Conservation (phyloP, 768 basidiomycete species). For the Termitomyces sp. region DNA sequence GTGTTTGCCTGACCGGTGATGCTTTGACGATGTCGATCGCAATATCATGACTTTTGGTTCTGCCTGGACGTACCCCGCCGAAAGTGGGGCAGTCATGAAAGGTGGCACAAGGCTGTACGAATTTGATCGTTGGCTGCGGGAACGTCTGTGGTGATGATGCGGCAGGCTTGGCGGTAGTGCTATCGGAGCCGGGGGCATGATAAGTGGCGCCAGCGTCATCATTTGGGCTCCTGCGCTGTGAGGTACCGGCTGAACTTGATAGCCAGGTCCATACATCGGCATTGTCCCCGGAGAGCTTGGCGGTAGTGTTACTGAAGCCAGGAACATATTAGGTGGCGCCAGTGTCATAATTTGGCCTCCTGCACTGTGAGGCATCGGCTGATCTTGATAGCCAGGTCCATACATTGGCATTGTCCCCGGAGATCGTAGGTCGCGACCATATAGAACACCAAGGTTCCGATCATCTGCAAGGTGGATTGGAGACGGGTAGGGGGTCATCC, state of each 20-base stretch:
- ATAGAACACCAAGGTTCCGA: constrained; percentile 3
- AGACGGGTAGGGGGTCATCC: constrained; percentile 6
- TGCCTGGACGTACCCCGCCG: background rate
- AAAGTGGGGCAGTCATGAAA: background rate
- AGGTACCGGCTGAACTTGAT: background rate
- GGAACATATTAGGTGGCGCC: too few relatives aligned
- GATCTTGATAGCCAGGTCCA: constrained; percentile 1
- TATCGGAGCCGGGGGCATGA: constrained; percentile 1
- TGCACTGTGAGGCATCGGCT: background rate
- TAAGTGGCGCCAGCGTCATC: constrained; percentile 2
- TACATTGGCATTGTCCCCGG: constrained; percentile 13
- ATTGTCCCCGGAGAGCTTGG: constrained; percentile 13
- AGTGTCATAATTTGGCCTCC: constrained; percentile 8
- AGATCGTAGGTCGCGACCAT: constrained; percentile 9
- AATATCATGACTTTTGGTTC: constrained; percentile 6
- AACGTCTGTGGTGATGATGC: constrained; percentile 1
- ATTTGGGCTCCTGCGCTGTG: constrained; percentile 5
- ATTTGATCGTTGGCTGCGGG: constrained; percentile 5
- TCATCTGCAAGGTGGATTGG: constrained; percentile 7
- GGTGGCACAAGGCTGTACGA: constrained; percentile 1
- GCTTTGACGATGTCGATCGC: background rate
- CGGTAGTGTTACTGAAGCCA: too few relatives aligned
- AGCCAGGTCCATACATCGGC: constrained; percentile 3
- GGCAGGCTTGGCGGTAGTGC: constrained; percentile 1
- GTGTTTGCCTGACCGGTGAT: constrained; percentile 2